Base-by-base conservation (phyloP, 805 yeast species). In the Ogataea kodamae region DNA sequence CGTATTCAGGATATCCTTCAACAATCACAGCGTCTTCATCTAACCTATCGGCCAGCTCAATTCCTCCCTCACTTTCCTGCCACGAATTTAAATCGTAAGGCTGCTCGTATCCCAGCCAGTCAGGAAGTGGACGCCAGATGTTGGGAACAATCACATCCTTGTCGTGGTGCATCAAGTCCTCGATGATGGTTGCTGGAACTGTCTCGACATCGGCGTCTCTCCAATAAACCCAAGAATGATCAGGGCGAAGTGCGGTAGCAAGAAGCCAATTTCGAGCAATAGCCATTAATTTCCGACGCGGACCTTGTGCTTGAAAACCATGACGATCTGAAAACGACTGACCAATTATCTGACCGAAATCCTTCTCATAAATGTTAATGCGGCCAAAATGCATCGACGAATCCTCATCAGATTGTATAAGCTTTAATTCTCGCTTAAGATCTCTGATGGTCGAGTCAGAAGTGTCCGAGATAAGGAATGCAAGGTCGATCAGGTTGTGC, bases 211-310 rank as follows among this genome's bases (percentile, higher is more conserved):
- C 96, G 9, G 89, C 94, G 64, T 88, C 96, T 62, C 97, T 73
- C 97, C 97, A 88, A 58, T 88, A 87, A 5, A 88, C 96, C 83
- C 89, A 87, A 2, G 94, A 74, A 56, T 88, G 97, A 57, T 88
- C 80, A 0, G 97, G 96, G 54, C 79, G 77, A 33, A 88, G 59
- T 1, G 95, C 90, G 2, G 83, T 84, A 1, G 88, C 66, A 57
- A 87, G 72, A 35, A 89, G 65, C 97, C 97, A 88, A 59, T 88
- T 88, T 57, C 97, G 71, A 5, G 96, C 96, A 40, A 89, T 72
- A 5, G 92, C 96, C 97, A 88, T 88, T 42, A 85, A 68, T 59
- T 88, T 88, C 53, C 97, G 70, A 57, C 97, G 71, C 30, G 90
- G 90, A 9, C 95, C 96, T 59, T 88, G 97, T 1, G 95, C 96